Evolutionary conservation across 768 basidiomycete genomes (phyloP).

Genomic region (Scleroderma citrinum): DNA sequence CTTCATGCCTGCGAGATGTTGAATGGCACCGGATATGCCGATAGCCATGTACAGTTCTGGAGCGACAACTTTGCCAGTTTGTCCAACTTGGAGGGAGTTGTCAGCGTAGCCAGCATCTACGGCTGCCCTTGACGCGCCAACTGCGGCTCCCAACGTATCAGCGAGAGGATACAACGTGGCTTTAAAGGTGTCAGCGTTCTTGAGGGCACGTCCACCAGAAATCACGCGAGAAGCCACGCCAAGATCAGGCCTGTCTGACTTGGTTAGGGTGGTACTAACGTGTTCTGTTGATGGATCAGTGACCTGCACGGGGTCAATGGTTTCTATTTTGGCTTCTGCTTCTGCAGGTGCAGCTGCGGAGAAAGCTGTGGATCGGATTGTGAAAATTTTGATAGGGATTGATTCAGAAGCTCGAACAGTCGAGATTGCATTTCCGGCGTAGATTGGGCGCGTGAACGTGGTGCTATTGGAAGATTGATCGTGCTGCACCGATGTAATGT

Average conservation of each 20-base stretch:
- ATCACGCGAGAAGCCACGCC: slow-evolving; percentile 84
- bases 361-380: slow-evolving; percentile 90
- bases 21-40: slow-evolving; percentile 97
- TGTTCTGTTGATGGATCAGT: slow-evolving; percentile 49
- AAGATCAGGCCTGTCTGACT: slow-evolving; percentile 91
- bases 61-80: slow-evolving; percentile 98
- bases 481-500: slow-evolving; percentile 79
- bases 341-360: slow-evolving; percentile 50
- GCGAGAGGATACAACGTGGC: slow-evolving; percentile 84
- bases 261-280: slow-evolving; percentile 69
- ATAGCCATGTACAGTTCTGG: slow-evolving; percentile 95
- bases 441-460: slow-evolving; percentile 90
- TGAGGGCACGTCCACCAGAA: slow-evolving; percentile 92
- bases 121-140: slow-evolving; percentile 96
- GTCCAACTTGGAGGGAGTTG: slow-evolving; percentile 97
- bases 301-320: slow-evolving; percentile 59
- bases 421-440: slow-evolving; percentile 95
- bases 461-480: slow-evolving; percentile 66
- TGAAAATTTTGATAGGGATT: slow-evolving; percentile 87
- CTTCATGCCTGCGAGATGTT: slow-evolving; percentile 99
- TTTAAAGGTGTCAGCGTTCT: slow-evolving; percentile 91
- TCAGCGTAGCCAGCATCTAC: slow-evolving; percentile 98
- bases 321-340: slow-evolving; percentile 52
- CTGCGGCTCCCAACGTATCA: slow-evolving; percentile 88
- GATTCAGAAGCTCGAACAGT: slow-evolving; percentile 78